A percentile compares a stretch with the other conserved stretches of the same genome.
Conservation (phyloP, 2,329 filamentous ascomycete genomes). For the Blumeria graminis region DNA sequence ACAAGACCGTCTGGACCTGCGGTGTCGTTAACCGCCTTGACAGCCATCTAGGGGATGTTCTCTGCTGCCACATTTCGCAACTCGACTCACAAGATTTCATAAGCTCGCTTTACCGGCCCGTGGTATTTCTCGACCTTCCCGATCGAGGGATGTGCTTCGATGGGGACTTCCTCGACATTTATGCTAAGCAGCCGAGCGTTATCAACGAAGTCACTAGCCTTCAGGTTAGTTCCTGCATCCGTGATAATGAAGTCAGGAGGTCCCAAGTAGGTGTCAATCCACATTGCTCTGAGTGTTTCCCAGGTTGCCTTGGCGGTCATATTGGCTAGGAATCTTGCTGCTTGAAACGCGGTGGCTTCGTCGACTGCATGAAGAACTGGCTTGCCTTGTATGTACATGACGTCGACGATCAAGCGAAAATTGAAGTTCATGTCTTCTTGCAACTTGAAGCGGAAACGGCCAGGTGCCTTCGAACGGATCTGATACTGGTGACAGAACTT, state of each 20-base stretch:
- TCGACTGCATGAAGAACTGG: not conserved
- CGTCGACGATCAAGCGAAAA: not conserved
- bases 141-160: not conserved
- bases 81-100: not conserved
- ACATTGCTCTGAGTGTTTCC: not conserved
- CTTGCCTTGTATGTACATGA: too few relatives aligned
- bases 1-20: too few relatives aligned
- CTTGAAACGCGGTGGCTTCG: not conserved
- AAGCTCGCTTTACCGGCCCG: not conserved
- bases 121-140: not conserved
- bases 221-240: not conserved
- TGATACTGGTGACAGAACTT: too few relatives aligned
- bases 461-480: not conserved
- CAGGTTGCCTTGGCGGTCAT: too few relatives aligned
- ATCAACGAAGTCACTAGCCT: not conserved
- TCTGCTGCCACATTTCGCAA: not conserved
- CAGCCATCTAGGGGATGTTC: not conserved
- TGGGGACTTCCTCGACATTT: not conserved
- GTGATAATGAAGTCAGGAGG: not conserved
- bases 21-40: too few relatives aligned
- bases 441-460: not conserved
- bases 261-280: not conserved
- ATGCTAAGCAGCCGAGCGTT: not conserved
- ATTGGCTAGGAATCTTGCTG: not conserved
- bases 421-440: not conserved